phyloP scores from a whole-genome alignment of 345 rosid species.

The Citrus unshiu region DNA sequence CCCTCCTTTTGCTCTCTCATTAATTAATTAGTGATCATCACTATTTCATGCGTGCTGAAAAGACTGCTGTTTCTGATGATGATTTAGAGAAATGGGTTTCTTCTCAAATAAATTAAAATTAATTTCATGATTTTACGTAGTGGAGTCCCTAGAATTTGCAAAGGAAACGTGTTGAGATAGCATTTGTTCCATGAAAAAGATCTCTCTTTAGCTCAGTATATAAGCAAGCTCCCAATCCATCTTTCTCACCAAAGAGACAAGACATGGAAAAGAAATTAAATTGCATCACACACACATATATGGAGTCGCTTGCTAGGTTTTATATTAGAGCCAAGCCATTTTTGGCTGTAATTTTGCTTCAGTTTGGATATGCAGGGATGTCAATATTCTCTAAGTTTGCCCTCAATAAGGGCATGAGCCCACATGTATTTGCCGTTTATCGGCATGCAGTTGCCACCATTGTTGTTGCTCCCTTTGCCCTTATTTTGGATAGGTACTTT shows the following conservation, averaged over 20 bases:
- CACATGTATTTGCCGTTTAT: slow-evolving; percentile 61
- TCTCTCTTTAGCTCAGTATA: slow-evolving; percentile 7
- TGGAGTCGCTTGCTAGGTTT: neutral
- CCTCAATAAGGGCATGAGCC: slow-evolving; percentile 59
- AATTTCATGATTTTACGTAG: slow-evolving; percentile 6
- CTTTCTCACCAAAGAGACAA: neutral
- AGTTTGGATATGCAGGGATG: slow-evolving; percentile 57
- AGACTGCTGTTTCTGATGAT: neutral
- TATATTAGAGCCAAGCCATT: slow-evolving; percentile 37
- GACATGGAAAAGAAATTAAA: neutral
- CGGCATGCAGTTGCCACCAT: slow-evolving; percentile 61
- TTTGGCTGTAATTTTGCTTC: slow-evolving; percentile 49
- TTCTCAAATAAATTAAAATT: neutral
- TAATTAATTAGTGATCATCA: neutral
- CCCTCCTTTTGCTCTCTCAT: neutral
- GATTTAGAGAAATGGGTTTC: neutral
- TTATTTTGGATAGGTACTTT: slow-evolving; percentile 54
- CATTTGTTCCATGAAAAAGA: neutral
- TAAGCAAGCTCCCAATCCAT: slow-evolving; percentile 4
- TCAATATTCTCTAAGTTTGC: slow-evolving; percentile 51
- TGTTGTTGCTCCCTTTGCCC: slow-evolving; percentile 68
- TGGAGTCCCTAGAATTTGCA: slow-evolving; percentile 33
- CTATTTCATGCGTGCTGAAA: neutral
- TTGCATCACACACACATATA: neutral
- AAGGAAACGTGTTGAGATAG: slow-evolving; percentile 16